phyloP scores from a whole-genome alignment of 352 stramenopile species.

The Globisporangium cylindrosporum region DNA sequence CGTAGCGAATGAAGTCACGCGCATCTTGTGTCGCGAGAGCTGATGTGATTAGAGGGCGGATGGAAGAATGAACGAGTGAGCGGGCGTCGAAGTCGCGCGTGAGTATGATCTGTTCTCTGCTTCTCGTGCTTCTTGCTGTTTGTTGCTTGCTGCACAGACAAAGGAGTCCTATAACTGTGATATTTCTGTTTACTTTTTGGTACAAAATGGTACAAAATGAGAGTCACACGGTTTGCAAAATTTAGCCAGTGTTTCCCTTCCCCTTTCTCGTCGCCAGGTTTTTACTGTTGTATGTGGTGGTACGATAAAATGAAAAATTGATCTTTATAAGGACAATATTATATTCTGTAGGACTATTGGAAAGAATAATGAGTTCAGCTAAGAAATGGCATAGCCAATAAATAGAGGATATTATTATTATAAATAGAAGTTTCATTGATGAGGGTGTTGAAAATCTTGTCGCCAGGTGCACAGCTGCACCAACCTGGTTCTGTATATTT shows the following conservation, averaged over 20 bases:
- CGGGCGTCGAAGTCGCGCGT: too few relatives aligned
- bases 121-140: neutral
- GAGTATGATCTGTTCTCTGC: neutral
- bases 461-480: too few relatives aligned
- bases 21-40: neutral
- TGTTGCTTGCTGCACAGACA: neutral
- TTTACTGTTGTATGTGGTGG: neutral
- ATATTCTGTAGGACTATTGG: too few relatives aligned
- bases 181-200: neutral
- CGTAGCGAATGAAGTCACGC: neutral
- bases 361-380: too few relatives aligned
- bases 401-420: too few relatives aligned
- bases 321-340: neutral
- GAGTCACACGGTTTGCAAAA: neutral
- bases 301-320: neutral
- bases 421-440: too few relatives aligned
- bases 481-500: neutral
- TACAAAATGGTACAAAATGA: too few relatives aligned
- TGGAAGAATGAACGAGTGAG: neutral
- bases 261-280: neutral
- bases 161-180: neutral
- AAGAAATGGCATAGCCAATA: too few relatives aligned
- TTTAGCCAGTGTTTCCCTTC: neutral
- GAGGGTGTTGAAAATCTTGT: too few relatives aligned
- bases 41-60: neutral